These are phyloP conservation scores for Aspergillus sparsus DNA, from an alignment of 495 filamentous ascomycete species.

Conservation along the genomic window DNA sequence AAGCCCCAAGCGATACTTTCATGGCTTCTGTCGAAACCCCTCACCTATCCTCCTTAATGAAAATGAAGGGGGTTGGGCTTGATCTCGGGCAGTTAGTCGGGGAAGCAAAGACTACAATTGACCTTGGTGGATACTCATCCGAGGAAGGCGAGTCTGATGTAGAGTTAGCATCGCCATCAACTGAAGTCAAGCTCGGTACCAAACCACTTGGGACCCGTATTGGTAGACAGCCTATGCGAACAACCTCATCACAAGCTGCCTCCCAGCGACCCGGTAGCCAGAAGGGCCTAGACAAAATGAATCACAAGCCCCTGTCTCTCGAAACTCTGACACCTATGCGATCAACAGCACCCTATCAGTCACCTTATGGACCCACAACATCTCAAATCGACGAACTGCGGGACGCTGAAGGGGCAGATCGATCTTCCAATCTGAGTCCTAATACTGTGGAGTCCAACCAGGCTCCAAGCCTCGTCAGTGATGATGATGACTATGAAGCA, in stretches of 20 bases:
- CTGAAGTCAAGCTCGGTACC: conserved; percentile 18
- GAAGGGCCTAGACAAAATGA: conserved; percentile 49
- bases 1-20: conserved; percentile 30
- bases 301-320: conserved; percentile 29
- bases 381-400: conserved; percentile 41
- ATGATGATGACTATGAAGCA: conserved; percentile 72
- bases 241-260: conserved; percentile 55
- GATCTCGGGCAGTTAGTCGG: conserved; percentile 59
- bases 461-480: conserved; percentile 83
- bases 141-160: conserved; percentile 34
- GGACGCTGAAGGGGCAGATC: conserved; percentile 54
- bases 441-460: conserved; percentile 76
- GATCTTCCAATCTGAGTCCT: conserved; percentile 67
- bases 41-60: conserved; percentile 71
- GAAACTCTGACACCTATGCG: conserved; percentile 38
- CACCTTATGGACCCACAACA: conserved; percentile 33
- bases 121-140: conserved; percentile 32
- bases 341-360: conserved; percentile 34
- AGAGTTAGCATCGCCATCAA: conserved; percentile 19
- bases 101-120: conserved; percentile 31
- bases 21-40: conserved; percentile 67
- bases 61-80: conserved; percentile 61
- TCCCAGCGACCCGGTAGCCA: conserved; percentile 55
- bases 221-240: conserved; percentile 55
- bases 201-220: conserved; percentile 25